Percentiles rank a stretch among this genome's conserved stretches.
Evolutionary conservation across 192 early-diverging fungal genomes (phyloP).

Genomic region (Coemansia sp.): DNA sequence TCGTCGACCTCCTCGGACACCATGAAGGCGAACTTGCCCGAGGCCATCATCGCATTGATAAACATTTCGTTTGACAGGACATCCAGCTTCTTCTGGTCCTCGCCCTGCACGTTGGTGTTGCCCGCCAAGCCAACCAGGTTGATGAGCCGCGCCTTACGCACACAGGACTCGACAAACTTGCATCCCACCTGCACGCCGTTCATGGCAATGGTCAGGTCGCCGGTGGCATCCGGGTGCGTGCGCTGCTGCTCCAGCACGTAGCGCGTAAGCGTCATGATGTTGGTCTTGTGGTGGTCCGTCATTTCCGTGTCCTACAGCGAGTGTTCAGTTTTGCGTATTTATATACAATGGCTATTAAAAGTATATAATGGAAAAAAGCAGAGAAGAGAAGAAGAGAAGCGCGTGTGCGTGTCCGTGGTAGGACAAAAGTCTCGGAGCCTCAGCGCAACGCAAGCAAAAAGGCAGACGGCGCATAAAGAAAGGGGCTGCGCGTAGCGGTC

Average conservation of each 20-base stretch:
- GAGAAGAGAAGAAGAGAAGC: not conserved
- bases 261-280: conserved; percentile 90
- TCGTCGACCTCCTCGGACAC: conserved; percentile 97
- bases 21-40: conserved; percentile 88
- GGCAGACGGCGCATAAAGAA: not conserved
- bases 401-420: too few species aligned
- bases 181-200: conserved; percentile 88
- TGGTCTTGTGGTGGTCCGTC: conserved; percentile 69
- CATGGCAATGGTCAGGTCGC: conserved; percentile 91
- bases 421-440: not conserved
- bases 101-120: conserved; percentile 85
- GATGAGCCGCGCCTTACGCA: conserved; percentile 92
- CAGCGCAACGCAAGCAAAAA: not conserved
- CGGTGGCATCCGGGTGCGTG: conserved; percentile 76
- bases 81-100: conserved; percentile 96
- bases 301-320: conserved; percentile 4
- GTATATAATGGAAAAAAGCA: not conserved
- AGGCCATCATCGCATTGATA: conserved; percentile 85
- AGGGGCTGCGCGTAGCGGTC: too few species aligned
- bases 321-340: not conserved
- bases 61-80: conserved; percentile 98
- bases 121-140: conserved; percentile 93
- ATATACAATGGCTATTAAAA: not conserved
- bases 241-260: conserved; percentile 93
- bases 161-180: conserved; percentile 96